Conservation (phyloP, 257 asterid species). For the Plantago major region DNA sequence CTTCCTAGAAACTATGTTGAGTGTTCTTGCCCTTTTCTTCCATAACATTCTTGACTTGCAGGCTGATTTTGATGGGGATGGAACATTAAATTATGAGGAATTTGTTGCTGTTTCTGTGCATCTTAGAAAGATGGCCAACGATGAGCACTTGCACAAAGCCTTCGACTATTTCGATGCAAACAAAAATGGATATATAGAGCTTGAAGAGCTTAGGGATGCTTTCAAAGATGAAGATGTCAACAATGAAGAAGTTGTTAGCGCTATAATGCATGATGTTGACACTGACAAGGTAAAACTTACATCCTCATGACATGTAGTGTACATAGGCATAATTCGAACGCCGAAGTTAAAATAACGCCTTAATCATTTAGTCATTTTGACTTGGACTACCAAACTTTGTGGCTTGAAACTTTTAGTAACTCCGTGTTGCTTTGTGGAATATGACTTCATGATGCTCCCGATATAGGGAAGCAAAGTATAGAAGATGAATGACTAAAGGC, state of each 20-base stretch:
- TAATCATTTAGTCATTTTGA: too few species aligned
- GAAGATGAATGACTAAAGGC: too few species aligned
- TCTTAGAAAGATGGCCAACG: conserved; percentile 68
- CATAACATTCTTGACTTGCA: conserved; percentile 19
- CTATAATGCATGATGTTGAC: conserved; percentile 87
- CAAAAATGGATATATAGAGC: conserved; percentile 57
- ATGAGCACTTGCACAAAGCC: conserved; percentile 75
- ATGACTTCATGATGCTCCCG: too few species aligned
- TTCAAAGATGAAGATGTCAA: conserved; percentile 54
- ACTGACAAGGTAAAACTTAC: conserved; percentile 52
- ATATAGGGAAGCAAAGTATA: too few species aligned
- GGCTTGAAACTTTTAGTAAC: too few species aligned
- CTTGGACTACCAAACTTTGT: too few species aligned
- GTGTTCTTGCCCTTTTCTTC: background rate
- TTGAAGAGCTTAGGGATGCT: conserved; percentile 67
- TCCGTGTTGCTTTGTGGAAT: background rate
- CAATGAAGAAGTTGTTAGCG: conserved; percentile 53
- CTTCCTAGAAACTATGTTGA: too few species aligned
- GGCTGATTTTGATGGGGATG: conserved; percentile 81
- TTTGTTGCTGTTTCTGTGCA: conserved; percentile 75
- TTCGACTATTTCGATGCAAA: conserved; percentile 67
- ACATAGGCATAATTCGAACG: too few species aligned
- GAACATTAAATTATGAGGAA: conserved; percentile 58
- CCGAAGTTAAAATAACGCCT: too few species aligned
- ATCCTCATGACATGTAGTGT: too few species aligned